These are phyloP conservation scores for Trichoderma virens DNA, from an alignment of 495 filamentous ascomycete genomes.

Conservation along the genomic window DNA sequence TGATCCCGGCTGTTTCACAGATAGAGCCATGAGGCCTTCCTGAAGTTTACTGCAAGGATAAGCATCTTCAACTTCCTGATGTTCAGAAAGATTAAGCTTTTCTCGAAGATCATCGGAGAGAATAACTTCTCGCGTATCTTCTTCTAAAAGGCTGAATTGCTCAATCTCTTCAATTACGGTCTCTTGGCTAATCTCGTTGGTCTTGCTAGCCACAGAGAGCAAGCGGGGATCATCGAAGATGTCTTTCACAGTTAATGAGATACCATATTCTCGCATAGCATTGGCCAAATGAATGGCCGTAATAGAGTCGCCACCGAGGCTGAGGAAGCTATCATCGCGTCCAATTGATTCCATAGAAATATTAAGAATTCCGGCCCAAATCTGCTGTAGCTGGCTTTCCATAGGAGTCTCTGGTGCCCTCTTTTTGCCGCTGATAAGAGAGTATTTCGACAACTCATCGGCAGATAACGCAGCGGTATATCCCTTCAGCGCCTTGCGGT, in stretches of 20 bases:
- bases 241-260: conserved; percentile 1
- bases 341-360: conserved; percentile 25
- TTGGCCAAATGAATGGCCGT: conserved; percentile 11
- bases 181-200: background rate
- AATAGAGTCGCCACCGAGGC: conserved; percentile 62
- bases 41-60: conserved; percentile 52
- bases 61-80: conserved; percentile 35
- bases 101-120: background rate
- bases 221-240: conserved; percentile 40
- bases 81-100: background rate
- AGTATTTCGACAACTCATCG: background rate
- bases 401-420: conserved; percentile 13
- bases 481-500: conserved; percentile 47
- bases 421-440: conserved; percentile 4
- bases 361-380: conserved; percentile 22
- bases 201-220: background rate
- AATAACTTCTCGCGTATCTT: background rate
- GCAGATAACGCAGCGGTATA: conserved; percentile 21
- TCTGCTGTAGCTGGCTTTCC: conserved; percentile 12
- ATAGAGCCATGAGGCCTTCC: conserved; percentile 42
- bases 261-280: background rate
- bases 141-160: background rate
- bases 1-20: conserved; percentile 19
- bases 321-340: conserved; percentile 49
- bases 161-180: background rate